Evolutionary conservation across 441 rosid genomes (phyloP).

Genomic region (Populus hybrid): DNA sequence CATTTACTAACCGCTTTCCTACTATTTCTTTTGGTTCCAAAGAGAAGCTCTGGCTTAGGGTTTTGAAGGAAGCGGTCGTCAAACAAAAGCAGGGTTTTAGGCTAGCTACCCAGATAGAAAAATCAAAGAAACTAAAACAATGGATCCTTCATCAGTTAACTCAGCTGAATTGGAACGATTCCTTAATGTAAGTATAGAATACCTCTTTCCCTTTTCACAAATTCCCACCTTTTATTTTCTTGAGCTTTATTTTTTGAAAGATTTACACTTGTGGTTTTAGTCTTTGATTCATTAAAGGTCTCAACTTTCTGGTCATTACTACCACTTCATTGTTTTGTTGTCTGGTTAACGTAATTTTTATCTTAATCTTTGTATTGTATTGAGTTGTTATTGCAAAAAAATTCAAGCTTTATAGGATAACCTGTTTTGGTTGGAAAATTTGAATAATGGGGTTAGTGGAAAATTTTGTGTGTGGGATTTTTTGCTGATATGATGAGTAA

Average conservation of each 20-base stretch:
- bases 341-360: background rate
- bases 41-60: conserved; percentile 4
- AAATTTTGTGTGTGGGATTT: background rate
- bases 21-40: background rate
- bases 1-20: background rate
- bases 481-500: background rate
- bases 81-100: background rate
- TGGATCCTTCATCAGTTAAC: conserved; percentile 55
- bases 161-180: conserved; percentile 63
- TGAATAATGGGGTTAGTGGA: background rate
- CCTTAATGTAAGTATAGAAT: conserved; percentile 45
- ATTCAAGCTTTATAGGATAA: background rate
- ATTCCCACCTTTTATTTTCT: background rate
- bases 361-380: background rate
- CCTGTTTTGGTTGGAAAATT: background rate
- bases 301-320: background rate
- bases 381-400: background rate
- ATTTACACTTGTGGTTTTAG: too few species aligned
- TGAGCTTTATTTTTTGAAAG: too few species aligned
- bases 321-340: background rate
- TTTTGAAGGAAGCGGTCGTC: background rate
- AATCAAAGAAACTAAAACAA: conserved; percentile 6
- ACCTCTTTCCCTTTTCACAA: background rate
- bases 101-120: background rate
- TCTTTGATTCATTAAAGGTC: background rate